Percentiles rank a stretch among this genome's conserved stretches.
Conservation (phyloP, 148 eudicot genomes). For the Camellia japonica region DNA sequence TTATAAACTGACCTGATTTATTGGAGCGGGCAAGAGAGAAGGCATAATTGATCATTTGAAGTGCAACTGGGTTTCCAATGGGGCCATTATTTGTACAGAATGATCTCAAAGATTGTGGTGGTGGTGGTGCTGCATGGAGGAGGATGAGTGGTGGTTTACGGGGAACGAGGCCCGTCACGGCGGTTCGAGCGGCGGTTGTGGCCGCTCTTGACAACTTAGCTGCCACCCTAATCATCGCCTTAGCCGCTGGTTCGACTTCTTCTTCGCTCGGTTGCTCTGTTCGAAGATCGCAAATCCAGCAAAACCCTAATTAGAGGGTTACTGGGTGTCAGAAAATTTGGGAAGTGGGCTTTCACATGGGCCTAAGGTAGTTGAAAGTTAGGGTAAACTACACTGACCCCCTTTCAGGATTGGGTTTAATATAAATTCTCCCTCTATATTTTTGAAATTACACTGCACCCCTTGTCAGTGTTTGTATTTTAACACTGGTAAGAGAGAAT, state of each 20-base stretch:
- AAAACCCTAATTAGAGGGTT: not conserved
- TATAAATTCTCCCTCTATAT: too few species aligned
- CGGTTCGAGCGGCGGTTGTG: not conserved
- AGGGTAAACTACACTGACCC: too few species aligned
- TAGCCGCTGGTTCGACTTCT: not conserved
- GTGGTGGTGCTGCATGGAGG: not conserved
- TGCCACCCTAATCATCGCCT: conserved; percentile 23
- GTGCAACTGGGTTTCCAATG: conserved; percentile 55
- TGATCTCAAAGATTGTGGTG: conserved; percentile 19
- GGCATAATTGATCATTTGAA: conserved; percentile 81
- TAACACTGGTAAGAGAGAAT: too few species aligned
- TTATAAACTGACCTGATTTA: conserved; percentile 51
- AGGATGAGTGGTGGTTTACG: not conserved
- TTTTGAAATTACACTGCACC: too few species aligned
- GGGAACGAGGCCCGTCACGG: not conserved
- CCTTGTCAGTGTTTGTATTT: too few species aligned
- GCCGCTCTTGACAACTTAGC: conserved; percentile 20
- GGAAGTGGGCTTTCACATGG: too few species aligned
- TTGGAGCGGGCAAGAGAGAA: conserved; percentile 59
- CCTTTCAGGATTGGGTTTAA: too few species aligned
- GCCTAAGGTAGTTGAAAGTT: too few species aligned
- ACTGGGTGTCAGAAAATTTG: too few species aligned
- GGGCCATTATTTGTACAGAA: conserved; percentile 29
- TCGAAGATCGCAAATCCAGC: not conserved
- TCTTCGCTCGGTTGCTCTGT: not conserved